A percentile compares a stretch with the other conserved stretches of the same genome.
Evolutionary conservation across 495 filamentous ascomycete genomes (phyloP).

Genomic region (Xylaria castorea): DNA sequence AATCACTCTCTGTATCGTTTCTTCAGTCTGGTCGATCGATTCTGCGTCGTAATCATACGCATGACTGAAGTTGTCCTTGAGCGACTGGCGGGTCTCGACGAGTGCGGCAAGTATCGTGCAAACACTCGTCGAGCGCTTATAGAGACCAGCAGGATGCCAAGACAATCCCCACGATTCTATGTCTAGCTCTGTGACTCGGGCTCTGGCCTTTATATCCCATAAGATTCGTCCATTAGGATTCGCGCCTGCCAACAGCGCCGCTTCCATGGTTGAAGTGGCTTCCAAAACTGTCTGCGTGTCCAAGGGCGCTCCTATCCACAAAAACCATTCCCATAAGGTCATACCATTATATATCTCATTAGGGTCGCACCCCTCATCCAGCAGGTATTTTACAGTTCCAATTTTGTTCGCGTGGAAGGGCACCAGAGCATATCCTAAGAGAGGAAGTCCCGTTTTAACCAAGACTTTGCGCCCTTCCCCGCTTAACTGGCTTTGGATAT

Average conservation of each 20-base stretch:
- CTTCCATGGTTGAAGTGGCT: neutral
- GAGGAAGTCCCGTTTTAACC: neutral
- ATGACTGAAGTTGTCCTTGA: neutral
- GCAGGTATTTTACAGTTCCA: neutral
- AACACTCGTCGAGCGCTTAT: neutral
- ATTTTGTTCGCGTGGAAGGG: neutral
- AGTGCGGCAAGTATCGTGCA: neutral
- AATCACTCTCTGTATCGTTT: neutral
- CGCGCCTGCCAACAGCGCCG: neutral
- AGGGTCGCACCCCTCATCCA: neutral
- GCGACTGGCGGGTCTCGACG: neutral
- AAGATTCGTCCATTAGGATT: neutral
- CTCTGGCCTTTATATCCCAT: neutral
- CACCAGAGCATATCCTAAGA: neutral
- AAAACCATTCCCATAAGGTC: neutral
- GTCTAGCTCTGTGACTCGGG: neutral
- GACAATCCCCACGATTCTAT: neutral
- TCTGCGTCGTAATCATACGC: neutral
- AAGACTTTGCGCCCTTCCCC: neutral
- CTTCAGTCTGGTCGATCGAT: neutral
- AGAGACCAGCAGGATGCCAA: neutral
- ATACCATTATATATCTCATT: neutral
- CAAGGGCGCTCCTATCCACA: neutral
- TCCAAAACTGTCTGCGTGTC: neutral
- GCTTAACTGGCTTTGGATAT: neutral